Evolutionary conservation across 306 rosid genomes (phyloP).

Genomic region (Castanopsis chinensis): DNA sequence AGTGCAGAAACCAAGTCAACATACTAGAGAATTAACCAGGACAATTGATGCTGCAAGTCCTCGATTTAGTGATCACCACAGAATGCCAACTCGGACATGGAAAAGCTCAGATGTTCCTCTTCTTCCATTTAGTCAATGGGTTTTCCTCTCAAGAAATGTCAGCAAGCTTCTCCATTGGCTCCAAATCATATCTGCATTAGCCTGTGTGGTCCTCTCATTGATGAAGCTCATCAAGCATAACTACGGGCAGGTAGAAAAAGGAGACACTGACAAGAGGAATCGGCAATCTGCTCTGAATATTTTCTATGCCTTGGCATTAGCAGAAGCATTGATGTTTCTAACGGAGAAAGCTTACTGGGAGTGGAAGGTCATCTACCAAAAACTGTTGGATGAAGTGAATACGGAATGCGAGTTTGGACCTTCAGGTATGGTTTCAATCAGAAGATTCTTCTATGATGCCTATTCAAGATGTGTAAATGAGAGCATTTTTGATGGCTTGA

Average conservation of each 20-base stretch:
- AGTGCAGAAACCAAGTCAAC: slow-evolving; percentile 20
- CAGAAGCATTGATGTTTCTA: slow-evolving; percentile 86
- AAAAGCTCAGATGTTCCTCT: slow-evolving; percentile 77
- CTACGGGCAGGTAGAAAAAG: slow-evolving; percentile 74
- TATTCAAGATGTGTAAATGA: slow-evolving; percentile 86
- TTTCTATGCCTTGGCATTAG: slow-evolving; percentile 77
- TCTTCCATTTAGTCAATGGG: slow-evolving; percentile 68
- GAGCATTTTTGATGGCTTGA: slow-evolving; percentile 88
- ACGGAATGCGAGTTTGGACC: slow-evolving; percentile 70
- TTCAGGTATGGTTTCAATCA: slow-evolving; percentile 59
- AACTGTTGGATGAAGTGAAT: slow-evolving; percentile 66
- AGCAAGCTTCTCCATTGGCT: slow-evolving; percentile 93
- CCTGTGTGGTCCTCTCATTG: slow-evolving; percentile 71
- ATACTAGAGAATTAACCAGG: slow-evolving; percentile 30
- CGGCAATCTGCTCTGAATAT: slow-evolving; percentile 64
- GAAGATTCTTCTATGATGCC: slow-evolving; percentile 87
- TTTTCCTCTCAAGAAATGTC: slow-evolving; percentile 62
- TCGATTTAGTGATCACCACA: slow-evolving; percentile 25
- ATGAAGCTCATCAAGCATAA: slow-evolving; percentile 61
- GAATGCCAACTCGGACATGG: slow-evolving; percentile 68
- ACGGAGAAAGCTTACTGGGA: slow-evolving; percentile 85
- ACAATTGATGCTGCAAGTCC: slow-evolving; percentile 4
- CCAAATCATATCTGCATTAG: slow-evolving; percentile 82
- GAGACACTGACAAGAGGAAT: slow-evolving; percentile 78
- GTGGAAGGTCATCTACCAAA: slow-evolving; percentile 63